phyloP scores from a whole-genome alignment of 2,329 filamentous ascomycete genomes.

The Apiospora pterosperma region DNA sequence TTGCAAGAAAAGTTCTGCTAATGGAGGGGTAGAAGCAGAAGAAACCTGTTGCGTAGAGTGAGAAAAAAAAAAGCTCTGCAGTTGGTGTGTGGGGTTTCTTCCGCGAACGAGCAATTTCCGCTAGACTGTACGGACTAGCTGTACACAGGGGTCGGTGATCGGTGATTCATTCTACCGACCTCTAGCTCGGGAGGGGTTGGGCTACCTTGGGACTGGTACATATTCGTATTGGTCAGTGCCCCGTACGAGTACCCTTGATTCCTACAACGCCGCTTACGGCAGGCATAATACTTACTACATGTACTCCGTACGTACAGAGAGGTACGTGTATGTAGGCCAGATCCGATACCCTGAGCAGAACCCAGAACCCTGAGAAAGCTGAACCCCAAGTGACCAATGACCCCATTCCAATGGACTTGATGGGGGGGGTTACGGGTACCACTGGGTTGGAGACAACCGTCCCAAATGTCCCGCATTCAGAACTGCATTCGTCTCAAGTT shows the following conservation, averaged over 20 bases:
- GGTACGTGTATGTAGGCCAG: too few relatives aligned
- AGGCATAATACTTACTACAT: too few relatives aligned
- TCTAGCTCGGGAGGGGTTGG: too few relatives aligned
- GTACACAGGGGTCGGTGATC: slow-evolving; percentile 5
- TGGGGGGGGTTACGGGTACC: too few relatives aligned
- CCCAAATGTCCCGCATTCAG: slow-evolving; percentile 5
- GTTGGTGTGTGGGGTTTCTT: neutral
- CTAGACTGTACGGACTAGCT: neutral
- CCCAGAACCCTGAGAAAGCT: slow-evolving; percentile 1
- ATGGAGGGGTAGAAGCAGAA: slow-evolving; percentile 7
- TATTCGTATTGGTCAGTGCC: too few relatives aligned
- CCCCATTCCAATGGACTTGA: neutral
- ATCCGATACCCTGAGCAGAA: too few relatives aligned
- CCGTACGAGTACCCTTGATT: too few relatives aligned
- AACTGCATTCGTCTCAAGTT: slow-evolving; percentile 1
- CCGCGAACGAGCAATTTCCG: neutral
- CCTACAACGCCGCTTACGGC: too few relatives aligned
- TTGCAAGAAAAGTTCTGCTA: neutral
- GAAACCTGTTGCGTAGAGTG: slow-evolving; percentile 6
- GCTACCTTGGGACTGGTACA: too few relatives aligned
- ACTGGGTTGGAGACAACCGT: neutral
- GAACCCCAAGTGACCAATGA: neutral
- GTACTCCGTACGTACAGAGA: too few relatives aligned
- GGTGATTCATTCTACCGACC: slow-evolving; percentile 4
- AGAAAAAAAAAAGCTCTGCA: slow-evolving; percentile 2